Conservation (phyloP, 805 yeast genomes). For the Kazachstania africana region DNA sequence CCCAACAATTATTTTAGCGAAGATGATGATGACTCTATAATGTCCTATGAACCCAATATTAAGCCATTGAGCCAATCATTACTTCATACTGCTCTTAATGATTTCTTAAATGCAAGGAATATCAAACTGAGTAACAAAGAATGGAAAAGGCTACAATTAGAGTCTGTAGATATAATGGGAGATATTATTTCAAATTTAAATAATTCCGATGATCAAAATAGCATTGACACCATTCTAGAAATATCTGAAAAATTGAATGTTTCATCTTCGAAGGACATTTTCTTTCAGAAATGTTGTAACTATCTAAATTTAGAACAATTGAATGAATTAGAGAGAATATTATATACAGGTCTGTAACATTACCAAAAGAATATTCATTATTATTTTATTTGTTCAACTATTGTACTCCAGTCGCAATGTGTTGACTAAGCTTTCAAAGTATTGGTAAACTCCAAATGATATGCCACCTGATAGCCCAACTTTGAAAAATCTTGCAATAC, state of each 20-base stretch:
- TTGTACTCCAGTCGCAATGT: slow-evolving; percentile 11
- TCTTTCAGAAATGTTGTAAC: slow-evolving; percentile 17
- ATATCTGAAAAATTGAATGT: slow-evolving; percentile 6
- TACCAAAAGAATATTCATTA: too few species aligned
- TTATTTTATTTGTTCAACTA: too few species aligned
- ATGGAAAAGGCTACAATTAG: slow-evolving; percentile 10
- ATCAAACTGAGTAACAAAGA: slow-evolving; percentile 5
- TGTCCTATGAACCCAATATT: too few species aligned
- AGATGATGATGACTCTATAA: too few species aligned
- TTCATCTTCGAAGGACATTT: slow-evolving; percentile 1
- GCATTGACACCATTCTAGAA: slow-evolving; percentile 8
- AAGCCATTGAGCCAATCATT: slow-evolving; percentile 1
- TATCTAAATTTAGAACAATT: slow-evolving; percentile 18
- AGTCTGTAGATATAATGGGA: slow-evolving; percentile 4
- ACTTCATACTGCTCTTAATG: slow-evolving; percentile 1
- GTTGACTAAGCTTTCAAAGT: slow-evolving; percentile 32
- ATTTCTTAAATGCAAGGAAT: slow-evolving; percentile 2
- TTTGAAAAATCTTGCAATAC: slow-evolving; percentile 57
- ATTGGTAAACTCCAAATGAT: slow-evolving; percentile 51
- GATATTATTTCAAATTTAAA: slow-evolving; percentile 4
- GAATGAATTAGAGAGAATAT: slow-evolving; percentile 16
- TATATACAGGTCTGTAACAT: too few species aligned
- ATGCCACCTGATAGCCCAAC: slow-evolving; percentile 63
- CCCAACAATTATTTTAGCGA: not conserved
- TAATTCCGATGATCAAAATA: slow-evolving; percentile 5